A percentile compares a stretch with the other conserved stretches of the same genome.
These are phyloP conservation scores for Chamaecyparis obtusa DNA, from an alignment of 75 land plant genomes.

Conservation along the genomic window DNA sequence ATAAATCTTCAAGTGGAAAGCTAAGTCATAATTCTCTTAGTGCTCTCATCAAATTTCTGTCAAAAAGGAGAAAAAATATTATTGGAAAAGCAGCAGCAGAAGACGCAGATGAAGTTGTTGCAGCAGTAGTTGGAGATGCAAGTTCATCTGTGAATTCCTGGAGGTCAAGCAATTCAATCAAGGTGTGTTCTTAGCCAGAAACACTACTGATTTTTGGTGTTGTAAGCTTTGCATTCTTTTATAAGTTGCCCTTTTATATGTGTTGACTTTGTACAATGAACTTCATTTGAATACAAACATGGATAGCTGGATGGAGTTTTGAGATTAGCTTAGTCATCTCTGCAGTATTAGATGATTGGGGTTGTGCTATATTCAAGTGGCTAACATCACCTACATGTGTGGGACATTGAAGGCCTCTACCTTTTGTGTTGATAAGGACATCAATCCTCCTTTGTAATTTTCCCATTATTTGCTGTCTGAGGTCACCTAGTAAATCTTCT, in stretches of 20 bases:
- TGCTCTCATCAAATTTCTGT: slow-evolving; percentile 75
- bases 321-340: background rate
- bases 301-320: background rate
- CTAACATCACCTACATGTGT: background rate
- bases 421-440: background rate
- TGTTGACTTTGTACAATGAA: background rate
- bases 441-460: background rate
- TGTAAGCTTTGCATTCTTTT: background rate
- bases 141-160: slow-evolving; percentile 28
- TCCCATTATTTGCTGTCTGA: background rate
- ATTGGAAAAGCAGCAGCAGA: slow-evolving; percentile 91
- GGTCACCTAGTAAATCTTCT: background rate
- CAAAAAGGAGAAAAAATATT: slow-evolving; percentile 62
- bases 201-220: background rate
- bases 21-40: slow-evolving; percentile 73
- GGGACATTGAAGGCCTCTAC: background rate
- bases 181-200: slow-evolving; percentile 35
- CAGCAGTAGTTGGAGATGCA: slow-evolving; percentile 69
- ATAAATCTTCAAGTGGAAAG: slow-evolving; percentile 39
- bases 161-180: slow-evolving; percentile 46
- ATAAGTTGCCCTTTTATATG: background rate
- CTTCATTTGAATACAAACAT: background rate
- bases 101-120: slow-evolving; percentile 86
- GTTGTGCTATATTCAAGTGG: background rate
- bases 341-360: background rate